Conservation (phyloP, 2,329 filamentous ascomycete species). For the Fusarium anguioides region DNA sequence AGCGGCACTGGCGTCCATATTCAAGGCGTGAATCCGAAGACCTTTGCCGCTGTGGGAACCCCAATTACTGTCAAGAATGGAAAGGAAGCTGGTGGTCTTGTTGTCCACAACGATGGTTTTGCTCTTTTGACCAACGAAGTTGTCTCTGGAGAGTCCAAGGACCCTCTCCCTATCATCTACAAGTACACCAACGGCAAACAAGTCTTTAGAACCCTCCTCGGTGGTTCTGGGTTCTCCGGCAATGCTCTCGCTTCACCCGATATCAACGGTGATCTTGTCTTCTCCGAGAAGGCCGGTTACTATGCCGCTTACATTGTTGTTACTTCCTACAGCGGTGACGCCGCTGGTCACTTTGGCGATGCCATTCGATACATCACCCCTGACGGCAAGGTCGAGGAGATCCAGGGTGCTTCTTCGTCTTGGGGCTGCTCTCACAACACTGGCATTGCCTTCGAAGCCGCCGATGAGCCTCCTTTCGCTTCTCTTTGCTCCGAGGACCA, state of each 20-base stretch:
- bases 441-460: constrained; percentile 71
- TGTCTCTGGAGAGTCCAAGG: constrained; percentile 61
- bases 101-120: constrained; percentile 73
- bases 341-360: constrained; percentile 69
- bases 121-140: constrained; percentile 70
- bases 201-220: constrained; percentile 69
- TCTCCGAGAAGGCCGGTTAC: constrained; percentile 63
- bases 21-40: constrained; percentile 64
- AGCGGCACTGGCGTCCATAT: constrained; percentile 67
- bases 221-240: constrained; percentile 64
- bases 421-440: constrained; percentile 75
- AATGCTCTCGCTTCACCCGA: constrained; percentile 65
- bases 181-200: constrained; percentile 66
- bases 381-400: constrained; percentile 61
- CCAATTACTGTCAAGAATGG: constrained; percentile 63
- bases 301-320: constrained; percentile 73
- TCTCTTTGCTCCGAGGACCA: constrained; percentile 71
- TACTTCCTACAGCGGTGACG: constrained; percentile 65
- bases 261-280: constrained; percentile 72
- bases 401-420: constrained; percentile 63
- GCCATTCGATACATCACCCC: constrained; percentile 59
- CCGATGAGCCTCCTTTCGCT: constrained; percentile 67
- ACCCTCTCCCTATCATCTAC: constrained; percentile 68
- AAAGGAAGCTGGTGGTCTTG: constrained; percentile 69
- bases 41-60: constrained; percentile 64